Conservation (phyloP, 2,329 filamentous ascomycete species). For the Pseudonectria buxi region DNA sequence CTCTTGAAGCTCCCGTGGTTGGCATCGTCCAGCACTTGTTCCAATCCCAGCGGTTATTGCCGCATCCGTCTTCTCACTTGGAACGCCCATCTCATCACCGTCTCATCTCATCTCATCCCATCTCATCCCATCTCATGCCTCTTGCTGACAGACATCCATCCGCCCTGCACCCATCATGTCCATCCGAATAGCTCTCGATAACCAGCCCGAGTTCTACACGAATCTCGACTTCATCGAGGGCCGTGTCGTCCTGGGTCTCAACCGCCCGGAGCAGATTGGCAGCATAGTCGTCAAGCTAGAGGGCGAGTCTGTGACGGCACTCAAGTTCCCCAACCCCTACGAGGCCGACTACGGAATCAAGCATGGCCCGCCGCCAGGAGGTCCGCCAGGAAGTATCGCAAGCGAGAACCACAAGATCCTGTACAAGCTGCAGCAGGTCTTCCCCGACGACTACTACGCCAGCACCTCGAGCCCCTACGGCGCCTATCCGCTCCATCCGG, state of each 20-base stretch:
- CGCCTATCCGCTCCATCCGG: conserved; percentile 56
- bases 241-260: conserved; percentile 48
- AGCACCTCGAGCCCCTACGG: conserved; percentile 34
- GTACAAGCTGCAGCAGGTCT: conserved; percentile 68
- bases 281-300: conserved; percentile 78
- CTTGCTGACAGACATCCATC: not conserved
- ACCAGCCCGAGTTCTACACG: conserved; percentile 65
- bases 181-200: conserved; percentile 59
- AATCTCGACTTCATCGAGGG: conserved; percentile 71
- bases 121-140: conserved; percentile 1
- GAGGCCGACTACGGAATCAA: conserved; percentile 33
- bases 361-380: conserved; percentile 20
- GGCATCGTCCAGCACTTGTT: not conserved
- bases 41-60: not conserved
- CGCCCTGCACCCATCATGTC: conserved; percentile 44
- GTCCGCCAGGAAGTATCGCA: conserved; percentile 36
- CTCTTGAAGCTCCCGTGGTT: too few relatives aligned
- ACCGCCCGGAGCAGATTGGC: conserved; percentile 62
- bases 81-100: not conserved
- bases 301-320: conserved; percentile 65
- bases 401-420: conserved; percentile 65
- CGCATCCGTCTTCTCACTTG: too few relatives aligned
- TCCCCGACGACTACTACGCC: conserved; percentile 50
- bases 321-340: conserved; percentile 45
- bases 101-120: too few relatives aligned